phyloP scores from a whole-genome alignment of 2,329 filamentous ascomycete species.

The Aureobasidium leucospermi region DNA sequence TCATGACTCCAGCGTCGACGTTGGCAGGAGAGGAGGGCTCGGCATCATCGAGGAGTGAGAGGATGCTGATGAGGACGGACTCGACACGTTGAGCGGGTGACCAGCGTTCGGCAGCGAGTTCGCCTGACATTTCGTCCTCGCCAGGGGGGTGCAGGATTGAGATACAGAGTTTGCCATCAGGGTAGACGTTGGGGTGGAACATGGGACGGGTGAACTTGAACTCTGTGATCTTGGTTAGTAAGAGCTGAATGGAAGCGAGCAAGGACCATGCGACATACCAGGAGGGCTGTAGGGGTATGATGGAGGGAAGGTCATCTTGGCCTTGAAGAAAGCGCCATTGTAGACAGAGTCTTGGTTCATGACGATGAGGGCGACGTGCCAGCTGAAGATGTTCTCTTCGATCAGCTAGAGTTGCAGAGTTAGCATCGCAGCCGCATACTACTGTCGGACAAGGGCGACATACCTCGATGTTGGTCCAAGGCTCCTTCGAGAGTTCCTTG shows the following conservation, averaged over 20 bases:
- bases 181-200: conserved; percentile 90
- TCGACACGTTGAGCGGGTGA: conserved; percentile 89
- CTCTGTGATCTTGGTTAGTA: conserved; percentile 36
- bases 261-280: conserved; percentile 32
- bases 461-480: conserved; percentile 88
- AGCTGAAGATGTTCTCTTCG: conserved; percentile 76
- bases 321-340: conserved; percentile 89
- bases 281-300: conserved; percentile 90
- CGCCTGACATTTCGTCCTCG: conserved; percentile 87
- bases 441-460: neutral
- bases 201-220: conserved; percentile 79
- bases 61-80: conserved; percentile 85
- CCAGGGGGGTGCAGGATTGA: conserved; percentile 91
- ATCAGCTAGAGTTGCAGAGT: conserved; percentile 50
- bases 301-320: conserved; percentile 75
- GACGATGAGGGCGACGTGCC: conserved; percentile 84
- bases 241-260: neutral
- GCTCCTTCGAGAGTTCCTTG: conserved; percentile 74
- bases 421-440: neutral
- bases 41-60: conserved; percentile 86
- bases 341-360: conserved; percentile 88
- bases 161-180: conserved; percentile 86
- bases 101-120: conserved; percentile 86
- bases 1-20: conserved; percentile 82
- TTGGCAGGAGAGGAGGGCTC: conserved; percentile 92